Conservation (phyloP, 1,284 basidiomycete genomes). For the Spongispora temasekensis region DNA sequence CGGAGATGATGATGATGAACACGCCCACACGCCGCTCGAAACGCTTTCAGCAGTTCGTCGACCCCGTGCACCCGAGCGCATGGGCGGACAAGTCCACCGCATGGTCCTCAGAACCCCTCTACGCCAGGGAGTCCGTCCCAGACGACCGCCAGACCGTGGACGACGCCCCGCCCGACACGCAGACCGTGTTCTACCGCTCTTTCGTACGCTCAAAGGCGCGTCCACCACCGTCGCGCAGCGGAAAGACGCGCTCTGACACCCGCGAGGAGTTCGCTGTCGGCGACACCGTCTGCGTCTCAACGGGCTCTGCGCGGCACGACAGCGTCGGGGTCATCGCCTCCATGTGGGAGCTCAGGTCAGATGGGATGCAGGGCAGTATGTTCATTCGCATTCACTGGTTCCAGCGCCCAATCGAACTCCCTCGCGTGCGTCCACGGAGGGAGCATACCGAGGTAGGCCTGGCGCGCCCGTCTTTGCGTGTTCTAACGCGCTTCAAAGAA, state of each 20-base stretch:
- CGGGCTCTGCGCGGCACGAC: slow-evolving; percentile 47
- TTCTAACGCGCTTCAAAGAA: slow-evolving; percentile 45
- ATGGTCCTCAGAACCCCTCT: slow-evolving; percentile 46
- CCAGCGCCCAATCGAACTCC: slow-evolving; percentile 59
- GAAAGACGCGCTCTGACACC: slow-evolving; percentile 26
- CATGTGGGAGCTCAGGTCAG: slow-evolving; percentile 57
- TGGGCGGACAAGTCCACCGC: slow-evolving; percentile 33
- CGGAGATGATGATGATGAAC: too few species aligned
- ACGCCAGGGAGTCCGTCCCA: slow-evolving; percentile 38
- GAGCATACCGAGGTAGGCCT: slow-evolving; percentile 54
- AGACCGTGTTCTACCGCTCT: slow-evolving; percentile 35
- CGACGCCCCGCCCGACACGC: slow-evolving; percentile 25
- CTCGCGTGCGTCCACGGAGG: slow-evolving; percentile 55
- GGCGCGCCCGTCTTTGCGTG: not conserved
- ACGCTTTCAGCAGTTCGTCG: slow-evolving; percentile 52
- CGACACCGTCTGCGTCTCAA: slow-evolving; percentile 66
- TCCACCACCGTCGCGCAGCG: slow-evolving; percentile 20
- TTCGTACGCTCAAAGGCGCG: slow-evolving; percentile 29
- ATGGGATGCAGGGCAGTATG: slow-evolving; percentile 38
- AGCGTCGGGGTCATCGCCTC: slow-evolving; percentile 67
- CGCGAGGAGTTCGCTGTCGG: slow-evolving; percentile 50
- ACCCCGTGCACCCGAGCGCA: slow-evolving; percentile 36
- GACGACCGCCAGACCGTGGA: slow-evolving; percentile 34
- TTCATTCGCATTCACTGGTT: slow-evolving; percentile 72
- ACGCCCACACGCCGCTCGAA: slow-evolving; percentile 49